Conservation (phyloP, 257 asterid genomes). For the Ilex aquifolium region DNA sequence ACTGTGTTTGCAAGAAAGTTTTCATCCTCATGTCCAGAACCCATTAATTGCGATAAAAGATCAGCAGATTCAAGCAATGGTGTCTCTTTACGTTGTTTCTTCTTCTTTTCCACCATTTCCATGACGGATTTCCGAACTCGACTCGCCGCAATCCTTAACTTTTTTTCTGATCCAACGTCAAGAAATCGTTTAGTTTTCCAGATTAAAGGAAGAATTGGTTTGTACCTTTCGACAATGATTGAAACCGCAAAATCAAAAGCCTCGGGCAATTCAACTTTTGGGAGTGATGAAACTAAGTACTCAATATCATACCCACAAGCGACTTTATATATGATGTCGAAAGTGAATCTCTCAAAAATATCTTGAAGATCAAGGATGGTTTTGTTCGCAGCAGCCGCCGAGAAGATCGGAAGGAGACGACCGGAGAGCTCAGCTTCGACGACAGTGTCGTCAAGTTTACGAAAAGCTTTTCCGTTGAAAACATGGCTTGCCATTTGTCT, state of each 20-base stretch:
- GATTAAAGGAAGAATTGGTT: not conserved
- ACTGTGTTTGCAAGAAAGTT: constrained; percentile 1
- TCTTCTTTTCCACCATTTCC: not conserved
- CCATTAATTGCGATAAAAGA: constrained; percentile 11
- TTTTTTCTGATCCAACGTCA: constrained; percentile 12
- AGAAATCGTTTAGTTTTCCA: constrained; percentile 12
- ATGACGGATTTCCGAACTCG: constrained; percentile 10
- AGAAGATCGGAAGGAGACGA: not conserved
- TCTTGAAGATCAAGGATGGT: constrained; percentile 8
- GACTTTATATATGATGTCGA: constrained; percentile 12
- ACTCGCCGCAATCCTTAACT: not conserved
- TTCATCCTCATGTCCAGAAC: not conserved
- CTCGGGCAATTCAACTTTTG: constrained; percentile 2
- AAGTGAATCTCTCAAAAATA: constrained; percentile 9
- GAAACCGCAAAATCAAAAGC: constrained; percentile 10
- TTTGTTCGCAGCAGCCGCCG: not conserved
- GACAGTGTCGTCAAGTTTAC: not conserved
- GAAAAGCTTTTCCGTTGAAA: not conserved
- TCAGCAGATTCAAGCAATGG: not conserved
- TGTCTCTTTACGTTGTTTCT: constrained; percentile 2
- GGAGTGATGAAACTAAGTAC: constrained; percentile 9
- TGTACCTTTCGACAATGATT: not conserved
- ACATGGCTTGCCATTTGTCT: not conserved
- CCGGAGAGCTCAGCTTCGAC: not conserved
- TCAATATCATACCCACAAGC: not conserved